phyloP scores from a whole-genome alignment of 345 rosid species.

The Eucalyptus viminalis region DNA sequence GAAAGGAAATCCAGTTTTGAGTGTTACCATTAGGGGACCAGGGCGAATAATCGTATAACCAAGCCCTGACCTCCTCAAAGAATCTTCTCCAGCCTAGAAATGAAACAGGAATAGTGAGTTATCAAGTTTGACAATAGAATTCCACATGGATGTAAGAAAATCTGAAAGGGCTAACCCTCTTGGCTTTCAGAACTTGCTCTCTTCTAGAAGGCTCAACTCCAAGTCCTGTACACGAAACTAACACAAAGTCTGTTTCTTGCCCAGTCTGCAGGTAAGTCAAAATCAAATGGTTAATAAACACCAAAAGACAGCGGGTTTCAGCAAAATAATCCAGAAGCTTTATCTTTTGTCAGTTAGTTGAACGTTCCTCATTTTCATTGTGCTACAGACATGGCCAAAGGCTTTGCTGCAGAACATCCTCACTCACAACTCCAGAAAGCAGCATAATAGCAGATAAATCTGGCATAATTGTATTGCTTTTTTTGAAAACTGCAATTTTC shows the following conservation, averaged over 20 bases:
- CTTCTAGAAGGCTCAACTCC: slow-evolving; percentile 79
- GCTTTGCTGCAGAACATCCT: neutral
- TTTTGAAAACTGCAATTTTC: neutral
- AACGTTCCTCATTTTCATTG: neutral
- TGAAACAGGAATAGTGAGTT: neutral
- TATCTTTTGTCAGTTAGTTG: neutral
- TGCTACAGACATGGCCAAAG: neutral
- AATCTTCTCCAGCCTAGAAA: slow-evolving; percentile 86
- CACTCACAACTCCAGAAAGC: neutral
- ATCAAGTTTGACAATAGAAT: neutral
- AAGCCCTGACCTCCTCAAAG: slow-evolving; percentile 86
- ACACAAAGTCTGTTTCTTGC: slow-evolving; percentile 87
- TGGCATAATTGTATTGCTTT: neutral
- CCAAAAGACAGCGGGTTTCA: neutral
- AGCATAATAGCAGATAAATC: neutral
- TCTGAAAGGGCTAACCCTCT: slow-evolving; percentile 42
- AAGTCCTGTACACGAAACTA: slow-evolving; percentile 86
- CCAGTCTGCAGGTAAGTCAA: slow-evolving; percentile 55
- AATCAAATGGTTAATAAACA: neutral
- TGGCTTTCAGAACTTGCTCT: slow-evolving; percentile 93
- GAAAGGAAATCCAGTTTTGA: neutral
- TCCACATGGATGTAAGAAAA: neutral
- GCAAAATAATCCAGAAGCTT: neutral
- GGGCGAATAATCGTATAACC: slow-evolving; percentile 95
- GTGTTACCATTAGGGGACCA: slow-evolving; percentile 70